These are phyloP conservation scores for Pyrenophora seminiperda DNA, from an alignment of 2,329 filamentous ascomycete genomes.

Conservation along the genomic window DNA sequence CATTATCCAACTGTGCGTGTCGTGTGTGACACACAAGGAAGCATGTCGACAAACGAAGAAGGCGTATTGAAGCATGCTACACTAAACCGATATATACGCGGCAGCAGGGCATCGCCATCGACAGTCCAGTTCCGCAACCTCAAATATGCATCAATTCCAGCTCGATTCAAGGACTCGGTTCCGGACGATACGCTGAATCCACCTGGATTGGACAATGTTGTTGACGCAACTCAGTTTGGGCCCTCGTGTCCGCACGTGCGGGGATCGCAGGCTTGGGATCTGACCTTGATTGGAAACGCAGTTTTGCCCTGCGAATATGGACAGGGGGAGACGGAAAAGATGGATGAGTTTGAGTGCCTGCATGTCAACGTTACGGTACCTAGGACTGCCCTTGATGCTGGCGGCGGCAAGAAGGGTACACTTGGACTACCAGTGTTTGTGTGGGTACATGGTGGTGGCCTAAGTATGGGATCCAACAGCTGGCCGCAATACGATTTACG, in stretches of 20 bases:
- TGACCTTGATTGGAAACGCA: slow-evolving; percentile 31
- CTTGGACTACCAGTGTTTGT: slow-evolving; percentile 55
- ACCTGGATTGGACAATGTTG: slow-evolving; percentile 16
- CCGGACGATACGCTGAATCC: slow-evolving; percentile 15
- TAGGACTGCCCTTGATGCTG: slow-evolving; percentile 1
- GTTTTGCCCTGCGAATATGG: slow-evolving; percentile 18
- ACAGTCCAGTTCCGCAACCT: slow-evolving; percentile 44
- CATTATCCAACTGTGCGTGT: background rate
- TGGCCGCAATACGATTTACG: slow-evolving; percentile 59
- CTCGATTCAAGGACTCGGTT: slow-evolving; percentile 40
- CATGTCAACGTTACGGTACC: slow-evolving; percentile 45
- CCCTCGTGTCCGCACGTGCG: slow-evolving; percentile 47
- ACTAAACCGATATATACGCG: slow-evolving; percentile 24
- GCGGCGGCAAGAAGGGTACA: background rate
- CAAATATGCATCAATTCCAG: slow-evolving; percentile 44
- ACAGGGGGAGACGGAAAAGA: slow-evolving; percentile 24
- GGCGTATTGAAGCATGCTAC: slow-evolving; percentile 20
- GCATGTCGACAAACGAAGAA: slow-evolving; percentile 1
- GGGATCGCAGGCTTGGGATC: slow-evolving; percentile 37
- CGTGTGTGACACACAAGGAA: background rate
- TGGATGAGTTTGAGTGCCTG: slow-evolving; percentile 46
- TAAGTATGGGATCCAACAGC: slow-evolving; percentile 55
- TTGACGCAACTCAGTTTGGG: slow-evolving; percentile 45
- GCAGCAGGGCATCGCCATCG: slow-evolving; percentile 23
- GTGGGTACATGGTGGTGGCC: slow-evolving; percentile 61